Conservation (phyloP, 306 rosid genomes). For the Malus domestica region ASM211411v1 NC_041803.1:13936501-13937000, state of each 20-base stretch:
- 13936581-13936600: slow-evolving; percentile 79
- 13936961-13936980: neutral
- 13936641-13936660: slow-evolving; percentile 78
- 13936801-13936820: neutral
- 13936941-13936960: neutral
- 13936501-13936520: neutral
- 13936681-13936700: slow-evolving; percentile 81
- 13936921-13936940: slow-evolving; percentile 42
- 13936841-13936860: slow-evolving; percentile 76
- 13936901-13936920: slow-evolving; percentile 72
- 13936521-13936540: neutral
- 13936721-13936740: slow-evolving; percentile 41
- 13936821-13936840: slow-evolving; percentile 34
- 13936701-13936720: slow-evolving; percentile 75
- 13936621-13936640: slow-evolving; percentile 77
- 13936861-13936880: slow-evolving; percentile 75
- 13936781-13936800: neutral
- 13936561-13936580: slow-evolving; percentile 72
- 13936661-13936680: slow-evolving; percentile 76
- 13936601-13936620: slow-evolving; percentile 82
- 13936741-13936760: neutral
- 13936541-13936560: slow-evolving; percentile 73
- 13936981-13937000: neutral
- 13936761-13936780: neutral
- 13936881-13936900: slow-evolving; percentile 74